Conservation (phyloP, 2,329 filamentous ascomycete genomes). For the Hyphodiscus sp. region DNA sequence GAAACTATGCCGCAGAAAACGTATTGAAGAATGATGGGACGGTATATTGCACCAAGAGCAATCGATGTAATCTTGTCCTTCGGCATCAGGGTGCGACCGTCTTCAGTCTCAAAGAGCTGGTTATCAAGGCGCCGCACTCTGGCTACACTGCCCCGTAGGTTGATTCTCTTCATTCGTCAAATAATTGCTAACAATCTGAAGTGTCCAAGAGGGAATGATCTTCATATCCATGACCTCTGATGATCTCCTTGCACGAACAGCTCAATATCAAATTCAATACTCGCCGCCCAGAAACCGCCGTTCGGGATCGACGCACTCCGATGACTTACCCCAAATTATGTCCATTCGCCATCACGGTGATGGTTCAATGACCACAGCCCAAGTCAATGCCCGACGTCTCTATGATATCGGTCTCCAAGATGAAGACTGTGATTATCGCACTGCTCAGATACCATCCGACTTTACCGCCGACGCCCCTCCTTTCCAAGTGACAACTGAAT, state of each 20-base stretch:
- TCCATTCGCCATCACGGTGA: conserved; percentile 49
- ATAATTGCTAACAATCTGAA: conserved; percentile 32
- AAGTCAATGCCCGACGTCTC: conserved; percentile 39
- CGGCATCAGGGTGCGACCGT: conserved; percentile 73
- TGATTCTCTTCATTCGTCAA: background rate
- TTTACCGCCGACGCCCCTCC: conserved; percentile 42
- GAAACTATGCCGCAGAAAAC: conserved; percentile 64
- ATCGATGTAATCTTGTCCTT: conserved; percentile 79
- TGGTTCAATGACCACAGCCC: conserved; percentile 39
- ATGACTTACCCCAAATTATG: conserved; percentile 36
- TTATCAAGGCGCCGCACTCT: conserved; percentile 75
- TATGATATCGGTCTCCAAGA: conserved; percentile 36
- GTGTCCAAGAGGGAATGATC: conserved; percentile 84
- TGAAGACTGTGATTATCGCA: conserved; percentile 36
- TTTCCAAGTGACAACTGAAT: conserved; percentile 52
- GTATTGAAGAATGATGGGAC: conserved; percentile 75
- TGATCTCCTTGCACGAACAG: conserved; percentile 65
- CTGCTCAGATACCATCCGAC: conserved; percentile 51
- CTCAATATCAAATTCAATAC: conserved; percentile 70
- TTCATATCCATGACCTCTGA: conserved; percentile 84
- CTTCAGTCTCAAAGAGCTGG: conserved; percentile 77
- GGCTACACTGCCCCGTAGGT: conserved; percentile 85
- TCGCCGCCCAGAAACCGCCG: conserved; percentile 21
- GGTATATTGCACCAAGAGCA: conserved; percentile 87
- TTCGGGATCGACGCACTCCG: conserved; percentile 22